These are phyloP conservation scores for Mycena amicta DNA, from an alignment of 768 basidiomycete genomes.

Conservation along the genomic window DNA sequence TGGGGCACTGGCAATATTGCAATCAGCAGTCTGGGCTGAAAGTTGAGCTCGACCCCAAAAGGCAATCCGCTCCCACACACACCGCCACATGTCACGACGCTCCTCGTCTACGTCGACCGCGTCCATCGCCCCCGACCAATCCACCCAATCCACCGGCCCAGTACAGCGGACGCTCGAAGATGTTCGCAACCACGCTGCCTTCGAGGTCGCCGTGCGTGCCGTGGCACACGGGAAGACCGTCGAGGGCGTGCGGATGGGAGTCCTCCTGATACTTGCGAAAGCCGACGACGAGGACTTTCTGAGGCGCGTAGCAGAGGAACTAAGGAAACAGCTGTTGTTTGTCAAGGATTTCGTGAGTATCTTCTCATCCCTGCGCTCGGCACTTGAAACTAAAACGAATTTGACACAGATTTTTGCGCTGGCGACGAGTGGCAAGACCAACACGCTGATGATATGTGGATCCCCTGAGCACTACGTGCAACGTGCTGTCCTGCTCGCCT, in stretches of 20 bases:
- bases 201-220: constrained; percentile 50
- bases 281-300: constrained; percentile 60
- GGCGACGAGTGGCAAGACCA: constrained; percentile 49
- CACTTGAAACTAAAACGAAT: neutral
- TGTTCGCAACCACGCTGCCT: constrained; percentile 54
- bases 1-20: too few species aligned
- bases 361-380: too few species aligned
- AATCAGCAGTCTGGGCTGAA: too few species aligned
- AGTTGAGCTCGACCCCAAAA: too few species aligned
- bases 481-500: constrained; percentile 64
- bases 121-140: constrained; percentile 4
- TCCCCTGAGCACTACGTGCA: constrained; percentile 61
- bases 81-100: neutral
- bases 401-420: constrained; percentile 46
- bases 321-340: constrained; percentile 45
- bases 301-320: constrained; percentile 50
- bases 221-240: constrained; percentile 43
- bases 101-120: neutral
- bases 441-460: constrained; percentile 60
- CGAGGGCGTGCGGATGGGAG: constrained; percentile 59
- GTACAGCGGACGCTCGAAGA: constrained; percentile 47
- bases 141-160: constrained; percentile 5
- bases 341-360: constrained; percentile 41
- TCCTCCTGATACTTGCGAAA: constrained; percentile 62
- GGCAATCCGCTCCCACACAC: neutral